Evolutionary conservation across 2,329 filamentous ascomycete species (phyloP).

Genomic region (Didymellaceae sp.): DNA sequence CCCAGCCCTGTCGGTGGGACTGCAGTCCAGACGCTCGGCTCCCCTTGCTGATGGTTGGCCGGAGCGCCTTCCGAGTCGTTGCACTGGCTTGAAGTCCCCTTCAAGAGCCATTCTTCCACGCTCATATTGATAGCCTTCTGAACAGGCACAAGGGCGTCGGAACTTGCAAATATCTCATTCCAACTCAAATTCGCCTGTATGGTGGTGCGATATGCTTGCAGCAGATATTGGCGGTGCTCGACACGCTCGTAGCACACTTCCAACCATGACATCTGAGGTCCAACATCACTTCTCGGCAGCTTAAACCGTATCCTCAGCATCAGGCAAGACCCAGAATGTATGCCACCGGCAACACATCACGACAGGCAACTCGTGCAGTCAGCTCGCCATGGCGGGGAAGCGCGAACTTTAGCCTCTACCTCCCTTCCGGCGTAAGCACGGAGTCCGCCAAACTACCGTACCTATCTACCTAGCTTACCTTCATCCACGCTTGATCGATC

Average conservation of each 20-base stretch:
- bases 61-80: constrained; percentile 7
- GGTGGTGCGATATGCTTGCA: too few species aligned
- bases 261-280: not conserved
- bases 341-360: constrained; percentile 2
- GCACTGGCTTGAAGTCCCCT: constrained; percentile 3
- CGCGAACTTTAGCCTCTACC: constrained; percentile 6
- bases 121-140: not conserved
- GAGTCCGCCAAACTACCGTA: not conserved
- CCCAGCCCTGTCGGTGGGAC: constrained; percentile 4
- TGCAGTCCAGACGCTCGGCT: constrained; percentile 2
- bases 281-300: too few species aligned
- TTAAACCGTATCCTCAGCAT: not conserved
- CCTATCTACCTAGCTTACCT: too few species aligned
- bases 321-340: not conserved
- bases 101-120: not conserved
- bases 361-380: not conserved
- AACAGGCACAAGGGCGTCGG: not conserved
- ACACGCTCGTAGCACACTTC: not conserved
- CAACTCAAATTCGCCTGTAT: not conserved
- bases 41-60: constrained; percentile 13
- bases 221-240: not conserved
- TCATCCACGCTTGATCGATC: too few species aligned
- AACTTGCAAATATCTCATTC: not conserved
- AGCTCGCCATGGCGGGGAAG: constrained; percentile 12
- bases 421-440: constrained; percentile 1